Evolutionary conservation across 2,329 filamentous ascomycete genomes (phyloP).

Genomic region (Pseudocercospora eumusae): DNA sequence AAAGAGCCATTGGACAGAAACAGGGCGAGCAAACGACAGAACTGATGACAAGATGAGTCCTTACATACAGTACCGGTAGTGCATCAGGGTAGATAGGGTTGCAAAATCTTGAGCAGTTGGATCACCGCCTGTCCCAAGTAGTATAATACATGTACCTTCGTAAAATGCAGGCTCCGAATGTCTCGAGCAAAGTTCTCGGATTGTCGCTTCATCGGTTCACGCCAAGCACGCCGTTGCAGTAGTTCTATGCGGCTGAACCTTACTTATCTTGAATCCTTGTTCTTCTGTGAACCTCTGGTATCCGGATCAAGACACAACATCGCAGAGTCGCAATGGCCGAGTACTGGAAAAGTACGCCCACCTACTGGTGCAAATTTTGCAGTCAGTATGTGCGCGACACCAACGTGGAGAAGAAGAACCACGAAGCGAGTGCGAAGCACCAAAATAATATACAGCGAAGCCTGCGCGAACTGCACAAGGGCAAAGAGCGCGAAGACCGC

Average conservation of each 20-base stretch:
- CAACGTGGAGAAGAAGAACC: slow-evolving; percentile 71
- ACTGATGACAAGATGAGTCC: neutral
- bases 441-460: slow-evolving; percentile 79
- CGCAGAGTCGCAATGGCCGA: slow-evolving; percentile 70
- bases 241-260: neutral
- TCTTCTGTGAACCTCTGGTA: neutral
- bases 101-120: neutral
- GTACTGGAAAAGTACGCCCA: slow-evolving; percentile 97
- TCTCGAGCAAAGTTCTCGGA: neutral
- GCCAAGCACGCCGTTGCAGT: neutral
- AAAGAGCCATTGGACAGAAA: neutral
- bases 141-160: no score
- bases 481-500: slow-evolving; percentile 75
- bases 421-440: slow-evolving; percentile 41
- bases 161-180: neutral
- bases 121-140: neutral
- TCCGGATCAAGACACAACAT: neutral
- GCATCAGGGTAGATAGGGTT: neutral
- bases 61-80: neutral
- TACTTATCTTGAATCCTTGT: neutral
- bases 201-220: neutral
- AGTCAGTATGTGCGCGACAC: slow-evolving; percentile 87
- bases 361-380: slow-evolving; percentile 99
- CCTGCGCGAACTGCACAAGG: slow-evolving; percentile 82
- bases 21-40: neutral